Percentiles rank a stretch among this genome's conserved stretches.
phyloP scores from a whole-genome alignment of 139 green algal species.

The Chlamydomonas schloesseri region DNA sequence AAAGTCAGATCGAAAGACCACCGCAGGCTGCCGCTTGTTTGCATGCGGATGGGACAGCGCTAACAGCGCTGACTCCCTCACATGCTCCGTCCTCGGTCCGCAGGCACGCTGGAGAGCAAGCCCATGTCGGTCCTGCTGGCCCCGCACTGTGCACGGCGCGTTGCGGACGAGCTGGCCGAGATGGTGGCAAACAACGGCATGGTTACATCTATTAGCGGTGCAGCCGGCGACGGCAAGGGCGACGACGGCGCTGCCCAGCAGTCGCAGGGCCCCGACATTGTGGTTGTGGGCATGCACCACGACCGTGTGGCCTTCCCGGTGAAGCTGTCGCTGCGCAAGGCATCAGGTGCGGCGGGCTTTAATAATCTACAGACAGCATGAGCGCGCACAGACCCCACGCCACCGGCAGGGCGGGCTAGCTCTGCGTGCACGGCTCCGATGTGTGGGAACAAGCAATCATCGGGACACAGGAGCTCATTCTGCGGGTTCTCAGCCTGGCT shows the following conservation, averaged over 20 bases:
- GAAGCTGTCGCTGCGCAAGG: slow-evolving; percentile 1
- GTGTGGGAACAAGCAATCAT: too few relatives aligned
- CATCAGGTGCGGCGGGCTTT: slow-evolving; percentile 30
- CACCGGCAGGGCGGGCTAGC: too few relatives aligned
- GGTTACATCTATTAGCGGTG: too few relatives aligned
- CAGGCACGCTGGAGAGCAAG: slow-evolving; percentile 26
- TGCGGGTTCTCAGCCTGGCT: too few relatives aligned
- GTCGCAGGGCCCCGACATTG: not conserved
- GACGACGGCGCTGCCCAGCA: not conserved
- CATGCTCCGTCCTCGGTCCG: too few relatives aligned
- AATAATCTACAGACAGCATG: too few relatives aligned
- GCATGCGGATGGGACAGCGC: too few relatives aligned
- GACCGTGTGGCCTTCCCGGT: slow-evolving; percentile 22
- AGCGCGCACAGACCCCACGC: too few relatives aligned
- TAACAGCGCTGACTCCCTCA: too few relatives aligned
- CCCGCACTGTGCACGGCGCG: not conserved
- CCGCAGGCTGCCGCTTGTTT: not conserved
- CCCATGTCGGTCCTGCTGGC: slow-evolving; percentile 11
- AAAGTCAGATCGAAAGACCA: too few relatives aligned
- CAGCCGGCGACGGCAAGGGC: not conserved
- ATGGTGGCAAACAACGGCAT: not conserved
- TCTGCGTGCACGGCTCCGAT: too few relatives aligned
- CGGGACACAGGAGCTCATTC: too few relatives aligned
- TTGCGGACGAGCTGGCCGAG: not conserved
- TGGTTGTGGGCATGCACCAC: slow-evolving; percentile 35